Percentiles rank a stretch among this genome's conserved stretches.
Evolutionary conservation across 1,284 basidiomycete species (phyloP).

Genomic region (Sanghuangporus weigelae): DNA sequence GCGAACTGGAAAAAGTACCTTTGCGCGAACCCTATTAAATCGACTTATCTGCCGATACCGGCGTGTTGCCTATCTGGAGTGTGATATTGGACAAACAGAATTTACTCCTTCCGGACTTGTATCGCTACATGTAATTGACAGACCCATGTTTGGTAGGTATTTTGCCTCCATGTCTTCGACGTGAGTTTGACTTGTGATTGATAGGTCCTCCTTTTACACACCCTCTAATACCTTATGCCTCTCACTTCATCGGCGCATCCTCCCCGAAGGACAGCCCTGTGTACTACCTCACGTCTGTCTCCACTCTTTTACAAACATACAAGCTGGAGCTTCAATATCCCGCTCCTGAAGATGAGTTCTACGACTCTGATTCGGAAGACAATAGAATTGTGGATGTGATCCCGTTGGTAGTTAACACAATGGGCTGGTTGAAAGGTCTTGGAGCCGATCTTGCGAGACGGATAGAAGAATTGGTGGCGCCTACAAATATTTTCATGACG

Average conservation of each 20-base stretch:
- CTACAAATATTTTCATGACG: constrained; percentile 64
- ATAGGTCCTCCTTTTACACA: constrained; percentile 85
- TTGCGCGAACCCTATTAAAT: constrained; percentile 76
- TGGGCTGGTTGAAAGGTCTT: constrained; percentile 95
- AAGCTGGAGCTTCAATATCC: constrained; percentile 63
- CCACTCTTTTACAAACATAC: constrained; percentile 68
- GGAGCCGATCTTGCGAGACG: constrained; percentile 75
- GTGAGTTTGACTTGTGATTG: background rate
- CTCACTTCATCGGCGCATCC: constrained; percentile 81
- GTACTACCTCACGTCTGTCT: constrained; percentile 71
- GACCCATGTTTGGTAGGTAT: too few relatives aligned
- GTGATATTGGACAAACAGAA: constrained; percentile 92
- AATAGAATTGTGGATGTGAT: constrained; percentile 49
- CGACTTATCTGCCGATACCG: constrained; percentile 53
- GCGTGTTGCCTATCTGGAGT: constrained; percentile 85
- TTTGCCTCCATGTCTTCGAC: too few relatives aligned
- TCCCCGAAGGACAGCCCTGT: constrained; percentile 77
- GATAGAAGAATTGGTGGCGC: constrained; percentile 63
- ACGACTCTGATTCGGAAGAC: constrained; percentile 27
- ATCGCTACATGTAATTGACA: constrained; percentile 48
- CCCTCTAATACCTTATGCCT: constrained; percentile 60
- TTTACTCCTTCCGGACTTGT: constrained; percentile 88
- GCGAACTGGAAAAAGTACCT: constrained; percentile 86
- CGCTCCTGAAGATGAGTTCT: constrained; percentile 15
- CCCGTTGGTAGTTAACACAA: constrained; percentile 91